These are phyloP conservation scores for Nicotiana tomentosiformis DNA, from an alignment of 257 asterid species.

Conservation along the genomic window DNA sequence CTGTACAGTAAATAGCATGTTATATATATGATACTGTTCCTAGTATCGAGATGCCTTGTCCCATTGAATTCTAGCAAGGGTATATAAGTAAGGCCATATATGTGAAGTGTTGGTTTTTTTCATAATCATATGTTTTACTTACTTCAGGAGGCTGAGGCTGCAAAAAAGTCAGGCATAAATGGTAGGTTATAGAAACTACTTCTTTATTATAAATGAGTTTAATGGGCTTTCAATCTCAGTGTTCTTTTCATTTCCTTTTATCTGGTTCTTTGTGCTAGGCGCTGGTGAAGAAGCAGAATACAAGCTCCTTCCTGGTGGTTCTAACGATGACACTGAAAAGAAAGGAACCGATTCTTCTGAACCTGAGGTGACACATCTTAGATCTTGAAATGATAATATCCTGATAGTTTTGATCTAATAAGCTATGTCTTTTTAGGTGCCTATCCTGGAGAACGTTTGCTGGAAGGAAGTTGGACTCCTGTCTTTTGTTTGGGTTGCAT, in stretches of 20 bases:
- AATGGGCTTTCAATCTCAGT: not conserved
- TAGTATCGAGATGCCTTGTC: not conserved
- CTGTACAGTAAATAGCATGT: not conserved
- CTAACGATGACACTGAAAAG: constrained; percentile 30
- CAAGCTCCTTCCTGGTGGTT: constrained; percentile 73
- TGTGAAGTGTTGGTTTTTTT: not conserved
- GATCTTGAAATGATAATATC: constrained; percentile 1
- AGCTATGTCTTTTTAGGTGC: constrained; percentile 38
- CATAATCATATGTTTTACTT: not conserved
- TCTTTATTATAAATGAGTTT: not conserved
- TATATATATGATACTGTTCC: not conserved
- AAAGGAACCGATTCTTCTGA: constrained; percentile 39
- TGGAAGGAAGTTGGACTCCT: constrained; percentile 96
- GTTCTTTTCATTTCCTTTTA: constrained; percentile 4
- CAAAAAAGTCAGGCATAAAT: constrained; percentile 16
- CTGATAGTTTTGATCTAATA: constrained; percentile 3
- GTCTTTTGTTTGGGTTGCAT: constrained; percentile 72
- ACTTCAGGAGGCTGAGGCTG: not conserved
- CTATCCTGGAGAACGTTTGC: constrained; percentile 70
- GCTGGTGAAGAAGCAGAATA: constrained; percentile 62
- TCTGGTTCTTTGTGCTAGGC: constrained; percentile 22
- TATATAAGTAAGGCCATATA: not conserved
- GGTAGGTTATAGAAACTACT: constrained; percentile 38
- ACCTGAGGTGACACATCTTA: constrained; percentile 39
- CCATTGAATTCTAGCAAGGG: not conserved